A percentile compares a stretch with the other conserved stretches of the same genome.
These are phyloP conservation scores for Gynostemma pentaphyllum DNA, from an alignment of 306 rosid species.

Conservation along the genomic window DNA sequence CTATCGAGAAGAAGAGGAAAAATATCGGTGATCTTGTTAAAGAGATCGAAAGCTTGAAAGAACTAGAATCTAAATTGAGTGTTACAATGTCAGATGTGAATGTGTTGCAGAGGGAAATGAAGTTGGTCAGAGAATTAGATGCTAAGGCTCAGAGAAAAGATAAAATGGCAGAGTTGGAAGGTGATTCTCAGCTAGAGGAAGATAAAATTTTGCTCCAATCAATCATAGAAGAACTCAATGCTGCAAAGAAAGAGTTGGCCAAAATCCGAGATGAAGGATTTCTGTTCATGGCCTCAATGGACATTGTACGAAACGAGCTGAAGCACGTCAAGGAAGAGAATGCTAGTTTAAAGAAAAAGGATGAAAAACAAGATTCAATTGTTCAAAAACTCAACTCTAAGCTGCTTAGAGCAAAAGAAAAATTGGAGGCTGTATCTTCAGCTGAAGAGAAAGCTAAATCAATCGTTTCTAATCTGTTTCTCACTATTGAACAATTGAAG, in stretches of 20 bases:
- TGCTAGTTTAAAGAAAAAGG: slow-evolving; percentile 33
- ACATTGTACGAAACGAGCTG: slow-evolving; percentile 70
- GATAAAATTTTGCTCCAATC: slow-evolving; percentile 29
- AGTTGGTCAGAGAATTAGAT: slow-evolving; percentile 34
- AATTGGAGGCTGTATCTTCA: slow-evolving; percentile 53
- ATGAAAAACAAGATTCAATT: slow-evolving; percentile 28
- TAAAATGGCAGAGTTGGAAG: slow-evolving; percentile 16
- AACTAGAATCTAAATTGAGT: slow-evolving; percentile 49
- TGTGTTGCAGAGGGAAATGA: slow-evolving; percentile 46
- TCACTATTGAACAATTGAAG: slow-evolving; percentile 48
- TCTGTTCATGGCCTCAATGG: slow-evolving; percentile 80
- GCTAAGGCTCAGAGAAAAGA: slow-evolving; percentile 26
- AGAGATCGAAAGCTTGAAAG: slow-evolving; percentile 46
- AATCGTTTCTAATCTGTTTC: slow-evolving; percentile 36
- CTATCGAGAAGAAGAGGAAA: slow-evolving; percentile 32
- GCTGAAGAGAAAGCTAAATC: slow-evolving; percentile 59
- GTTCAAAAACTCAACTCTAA: slow-evolving; percentile 49
- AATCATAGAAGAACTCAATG: slow-evolving; percentile 40
- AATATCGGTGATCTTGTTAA: slow-evolving; percentile 28
- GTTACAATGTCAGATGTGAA: slow-evolving; percentile 52
- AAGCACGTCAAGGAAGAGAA: slow-evolving; percentile 40
- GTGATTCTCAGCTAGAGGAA: slow-evolving; percentile 19
- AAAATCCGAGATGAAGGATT: slow-evolving; percentile 51
- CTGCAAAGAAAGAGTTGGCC: slow-evolving; percentile 55
- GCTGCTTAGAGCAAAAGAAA: slow-evolving; percentile 63